Base-by-base conservation (phyloP, 352 stramenopile species). In the Phytophthora europaea region DNA sequence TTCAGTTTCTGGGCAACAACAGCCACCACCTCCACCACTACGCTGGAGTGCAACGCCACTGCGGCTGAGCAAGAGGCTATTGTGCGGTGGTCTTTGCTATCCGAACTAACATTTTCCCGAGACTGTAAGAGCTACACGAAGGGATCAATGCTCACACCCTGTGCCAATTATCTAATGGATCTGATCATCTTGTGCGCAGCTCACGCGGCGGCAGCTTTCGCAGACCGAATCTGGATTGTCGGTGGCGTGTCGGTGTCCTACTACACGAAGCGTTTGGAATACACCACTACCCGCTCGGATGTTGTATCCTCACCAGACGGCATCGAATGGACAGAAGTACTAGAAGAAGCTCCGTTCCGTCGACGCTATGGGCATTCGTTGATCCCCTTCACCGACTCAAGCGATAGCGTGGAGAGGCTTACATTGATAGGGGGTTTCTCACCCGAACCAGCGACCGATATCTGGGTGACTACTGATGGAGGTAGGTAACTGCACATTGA, bases 331-430 rank as follows among this genome's bases (percentile, higher is more conserved):
- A 79, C 59, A 16, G 82, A 93, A 20, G 72, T 81, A n/a, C 59
- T 95, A 9, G 88, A 95, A 40, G 88, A 94, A 71, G 82, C 86
- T 59, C 85, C 85, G 6, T 96, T 94, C 67, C 85, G 84, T 0
- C 74, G 87, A 26, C 83, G 89, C 23, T 96, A 82, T 65, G 89
- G 85, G n/a, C 88, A 95, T 67, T 81, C 84, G 9, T 81, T 96
- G 36, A 87, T 79, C 6, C 34, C 83, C 7, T 96, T 96, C 57
- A 80, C 56, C 0, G 85, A 93, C 59, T 61, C 64, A 4, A 84
- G 56, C 16, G 87, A 92, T 53, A 62, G 74, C 1, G 28, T 80
- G 22, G 83, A 94, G 65, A 77, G 84, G 22, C 75, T 95, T 34
- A 73, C 88, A 22, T 57, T 95, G 48, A 45, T 94, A 33, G 89